These are phyloP conservation scores for Graphium sp. DNA, from an alignment of 2,329 filamentous ascomycete species.

Conservation along the genomic window DNA sequence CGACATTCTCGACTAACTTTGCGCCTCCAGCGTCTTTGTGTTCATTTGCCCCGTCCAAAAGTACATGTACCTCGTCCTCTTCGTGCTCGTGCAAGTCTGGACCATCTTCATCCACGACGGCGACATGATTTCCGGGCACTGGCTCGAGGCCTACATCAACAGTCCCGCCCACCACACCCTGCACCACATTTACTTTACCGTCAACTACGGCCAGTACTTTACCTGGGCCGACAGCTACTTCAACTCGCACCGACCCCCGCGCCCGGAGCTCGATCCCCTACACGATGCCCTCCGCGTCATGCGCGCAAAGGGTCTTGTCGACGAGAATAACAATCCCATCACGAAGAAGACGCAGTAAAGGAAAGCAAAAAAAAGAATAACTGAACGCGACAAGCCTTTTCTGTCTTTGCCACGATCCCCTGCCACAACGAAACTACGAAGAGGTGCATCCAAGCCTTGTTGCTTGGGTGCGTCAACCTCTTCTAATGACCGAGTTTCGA, in stretches of 20 bases:
- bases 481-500: no score
- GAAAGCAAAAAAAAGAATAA: no score
- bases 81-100: constrained; percentile 26
- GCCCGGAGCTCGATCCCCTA: constrained; percentile 23
- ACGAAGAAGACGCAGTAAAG: constrained; percentile 14
- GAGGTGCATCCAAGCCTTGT: no score
- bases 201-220: constrained; percentile 31
- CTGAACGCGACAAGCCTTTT: no score
- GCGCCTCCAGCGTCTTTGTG: constrained; percentile 17
- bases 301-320: constrained; percentile 24
- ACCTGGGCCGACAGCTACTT: constrained; percentile 28
- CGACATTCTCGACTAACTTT: neutral
- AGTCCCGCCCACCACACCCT: constrained; percentile 28
- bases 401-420: no score
- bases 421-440: no score
- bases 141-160: constrained; percentile 28
- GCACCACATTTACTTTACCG: constrained; percentile 30
- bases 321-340: constrained; percentile 22
- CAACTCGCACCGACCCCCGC: constrained; percentile 23
- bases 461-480: no score
- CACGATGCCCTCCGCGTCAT: constrained; percentile 24
- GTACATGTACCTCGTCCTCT: constrained; percentile 24
- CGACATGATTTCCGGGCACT: constrained; percentile 28
- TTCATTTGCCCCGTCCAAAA: constrained; percentile 27
- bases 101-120: constrained; percentile 31